phyloP scores from a whole-genome alignment of 495 filamentous ascomycete genomes.

The Extremus antarcticus region DNA sequence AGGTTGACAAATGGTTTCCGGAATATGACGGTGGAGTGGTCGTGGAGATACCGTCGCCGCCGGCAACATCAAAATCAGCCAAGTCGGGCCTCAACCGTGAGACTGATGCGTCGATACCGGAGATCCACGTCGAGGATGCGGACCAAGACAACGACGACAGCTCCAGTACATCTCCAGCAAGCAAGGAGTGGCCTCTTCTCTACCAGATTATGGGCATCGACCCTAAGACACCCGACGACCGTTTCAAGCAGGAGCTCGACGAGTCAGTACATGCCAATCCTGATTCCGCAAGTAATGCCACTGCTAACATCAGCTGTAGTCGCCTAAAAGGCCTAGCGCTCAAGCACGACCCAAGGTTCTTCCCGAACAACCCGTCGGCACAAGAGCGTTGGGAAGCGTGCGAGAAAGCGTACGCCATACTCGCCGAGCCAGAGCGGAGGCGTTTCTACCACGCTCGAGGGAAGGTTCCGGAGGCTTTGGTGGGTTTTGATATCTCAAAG shows the following conservation, averaged over 20 bases:
- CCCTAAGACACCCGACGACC: background rate
- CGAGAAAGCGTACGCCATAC: slow-evolving; percentile 1
- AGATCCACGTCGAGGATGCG: no score
- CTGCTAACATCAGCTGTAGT: background rate
- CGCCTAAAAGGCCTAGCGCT: background rate
- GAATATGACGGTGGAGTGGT: background rate
- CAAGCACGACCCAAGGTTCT: slow-evolving; percentile 1
- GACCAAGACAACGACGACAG: background rate
- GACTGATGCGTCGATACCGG: background rate
- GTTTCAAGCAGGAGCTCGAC: background rate
- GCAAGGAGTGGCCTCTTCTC: background rate
- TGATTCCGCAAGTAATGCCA: background rate
- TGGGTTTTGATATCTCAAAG: background rate
- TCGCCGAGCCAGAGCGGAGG: slow-evolving; percentile 5
- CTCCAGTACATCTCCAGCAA: background rate
- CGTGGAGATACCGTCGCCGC: background rate
- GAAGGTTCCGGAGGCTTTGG: background rate
- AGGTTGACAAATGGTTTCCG: no score
- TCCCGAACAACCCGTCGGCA: slow-evolving; percentile 5
- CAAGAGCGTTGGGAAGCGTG: slow-evolving; percentile 5
- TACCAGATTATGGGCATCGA: slow-evolving; percentile 11
- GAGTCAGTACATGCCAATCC: background rate
- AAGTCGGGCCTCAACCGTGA: background rate
- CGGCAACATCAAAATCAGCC: background rate
- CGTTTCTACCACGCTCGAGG: slow-evolving; percentile 7